Conservation (phyloP, 2,329 filamentous ascomycete genomes). For the Cyclaneusma minus region DNA sequence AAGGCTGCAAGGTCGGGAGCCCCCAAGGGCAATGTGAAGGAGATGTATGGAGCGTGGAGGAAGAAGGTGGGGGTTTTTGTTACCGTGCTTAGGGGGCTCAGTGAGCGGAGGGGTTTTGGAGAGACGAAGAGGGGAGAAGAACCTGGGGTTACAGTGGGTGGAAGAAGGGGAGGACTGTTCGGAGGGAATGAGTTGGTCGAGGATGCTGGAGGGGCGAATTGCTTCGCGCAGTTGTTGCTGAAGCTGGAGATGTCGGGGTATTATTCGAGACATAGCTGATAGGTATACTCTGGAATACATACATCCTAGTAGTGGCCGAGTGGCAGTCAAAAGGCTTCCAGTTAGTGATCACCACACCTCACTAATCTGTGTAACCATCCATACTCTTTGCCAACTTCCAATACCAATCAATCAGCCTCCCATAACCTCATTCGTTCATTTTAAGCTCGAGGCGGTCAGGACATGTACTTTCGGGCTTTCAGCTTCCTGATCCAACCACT, state of each 20-base stretch:
- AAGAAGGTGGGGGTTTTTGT: constrained; percentile 64
- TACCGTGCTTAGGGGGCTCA: constrained; percentile 51
- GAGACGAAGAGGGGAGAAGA: constrained; percentile 15
- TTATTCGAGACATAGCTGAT: no score
- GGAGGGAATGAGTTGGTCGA: constrained; percentile 21
- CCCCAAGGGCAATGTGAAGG: constrained; percentile 22
- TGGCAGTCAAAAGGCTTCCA: no score
- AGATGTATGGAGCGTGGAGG: constrained; percentile 49
- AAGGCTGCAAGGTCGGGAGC: constrained; percentile 27
- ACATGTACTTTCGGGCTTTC: no score
- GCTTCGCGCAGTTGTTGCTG: constrained; percentile 51
- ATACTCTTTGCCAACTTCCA: no score
- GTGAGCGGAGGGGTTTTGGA: constrained; percentile 38
- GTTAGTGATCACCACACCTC: no score
- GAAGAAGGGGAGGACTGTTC: constrained; percentile 18
- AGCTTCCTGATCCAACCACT: no score
- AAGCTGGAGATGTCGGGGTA: constrained; percentile 58
- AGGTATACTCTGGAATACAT: no score
- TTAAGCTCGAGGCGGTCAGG: no score
- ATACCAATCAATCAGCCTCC: no score
- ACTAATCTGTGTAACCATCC: no score
- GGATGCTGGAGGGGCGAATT: constrained; percentile 42
- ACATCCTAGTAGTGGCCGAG: no score
- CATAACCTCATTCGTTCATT: no score
- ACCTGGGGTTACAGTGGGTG: constrained; percentile 9